Conservation (phyloP, 2,329 filamentous ascomycete species). For the Hymenoscyphus occultus region DNA sequence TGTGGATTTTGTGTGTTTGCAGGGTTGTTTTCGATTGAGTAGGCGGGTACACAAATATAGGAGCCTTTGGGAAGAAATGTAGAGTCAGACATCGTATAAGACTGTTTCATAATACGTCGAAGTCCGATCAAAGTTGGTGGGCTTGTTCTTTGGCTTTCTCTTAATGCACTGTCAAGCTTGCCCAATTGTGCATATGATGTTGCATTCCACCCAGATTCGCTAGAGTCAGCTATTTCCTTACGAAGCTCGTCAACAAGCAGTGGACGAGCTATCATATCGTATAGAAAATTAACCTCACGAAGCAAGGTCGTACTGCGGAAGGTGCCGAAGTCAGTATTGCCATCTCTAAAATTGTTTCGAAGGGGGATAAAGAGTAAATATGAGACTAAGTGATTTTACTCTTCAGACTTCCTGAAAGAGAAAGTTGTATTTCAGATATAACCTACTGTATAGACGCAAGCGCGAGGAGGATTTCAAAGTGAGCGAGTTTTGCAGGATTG, state of each 20-base stretch:
- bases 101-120: not conserved
- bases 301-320: not conserved
- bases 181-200: not conserved
- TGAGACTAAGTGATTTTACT: too few species aligned
- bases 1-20: not conserved
- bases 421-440: too few species aligned
- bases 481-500: not conserved
- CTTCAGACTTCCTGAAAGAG: too few species aligned
- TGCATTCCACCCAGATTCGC: not conserved
- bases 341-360: too few species aligned
- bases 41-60: not conserved
- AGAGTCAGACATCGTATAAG: not conserved
- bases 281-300: not conserved
- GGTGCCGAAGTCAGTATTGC: too few species aligned
- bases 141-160: constrained; percentile 4
- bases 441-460: not conserved
- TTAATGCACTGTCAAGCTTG: constrained; percentile 7
- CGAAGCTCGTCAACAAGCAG: not conserved
- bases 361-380: too few species aligned
- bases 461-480: not conserved
- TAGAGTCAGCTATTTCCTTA: not conserved
- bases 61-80: not conserved
- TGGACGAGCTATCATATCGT: not conserved
- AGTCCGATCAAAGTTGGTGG: constrained; percentile 5
- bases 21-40: not conserved